Percentiles rank a stretch among this genome's conserved stretches.
phyloP scores from a whole-genome alignment of 495 filamentous ascomycete genomes.

The Penicillium dipodomyicola region DNA sequence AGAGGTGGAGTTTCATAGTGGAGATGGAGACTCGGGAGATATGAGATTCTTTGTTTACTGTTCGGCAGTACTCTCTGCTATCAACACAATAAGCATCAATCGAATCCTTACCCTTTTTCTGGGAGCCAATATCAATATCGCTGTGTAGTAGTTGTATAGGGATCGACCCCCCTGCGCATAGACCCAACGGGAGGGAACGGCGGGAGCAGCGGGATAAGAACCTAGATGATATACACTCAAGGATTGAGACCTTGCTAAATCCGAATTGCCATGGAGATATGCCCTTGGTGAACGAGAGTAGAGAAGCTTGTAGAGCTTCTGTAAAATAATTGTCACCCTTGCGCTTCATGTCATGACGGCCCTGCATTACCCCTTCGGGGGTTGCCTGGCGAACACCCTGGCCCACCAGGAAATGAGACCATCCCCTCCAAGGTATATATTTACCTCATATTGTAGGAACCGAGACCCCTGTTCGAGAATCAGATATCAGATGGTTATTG shows the following conservation, averaged over 20 bases:
- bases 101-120: background rate
- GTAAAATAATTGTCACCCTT: slow-evolving; percentile 7
- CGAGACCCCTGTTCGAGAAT: background rate
- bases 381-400: slow-evolving; percentile 8
- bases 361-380: slow-evolving; percentile 9
- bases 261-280: background rate
- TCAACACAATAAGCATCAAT: background rate
- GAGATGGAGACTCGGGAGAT: background rate
- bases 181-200: background rate
- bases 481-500: background rate
- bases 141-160: background rate
- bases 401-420: background rate
- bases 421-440: background rate
- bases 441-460: background rate
- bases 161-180: background rate
- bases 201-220: background rate
- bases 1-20: background rate
- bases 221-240: background rate
- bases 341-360: background rate
- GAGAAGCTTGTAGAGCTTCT: background rate
- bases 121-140: background rate
- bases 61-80: background rate
- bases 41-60: background rate
- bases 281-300: background rate
- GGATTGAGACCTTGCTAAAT: background rate